These are phyloP conservation scores for Pseudonectria buxi DNA, from an alignment of 2,329 filamentous ascomycete species.

Conservation along the genomic window DNA sequence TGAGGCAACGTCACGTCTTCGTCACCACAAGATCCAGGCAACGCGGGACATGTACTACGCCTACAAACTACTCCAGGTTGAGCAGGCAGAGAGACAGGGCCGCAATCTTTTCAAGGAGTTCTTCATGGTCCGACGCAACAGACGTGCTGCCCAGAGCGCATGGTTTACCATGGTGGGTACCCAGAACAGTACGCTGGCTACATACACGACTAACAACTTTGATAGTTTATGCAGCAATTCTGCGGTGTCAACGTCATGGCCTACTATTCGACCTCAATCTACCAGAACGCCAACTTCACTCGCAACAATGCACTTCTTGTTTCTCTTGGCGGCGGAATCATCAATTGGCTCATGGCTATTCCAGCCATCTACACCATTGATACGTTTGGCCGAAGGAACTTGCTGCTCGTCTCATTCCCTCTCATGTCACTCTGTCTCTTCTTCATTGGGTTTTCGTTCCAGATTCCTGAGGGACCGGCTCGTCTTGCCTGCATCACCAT, in stretches of 20 bases:
- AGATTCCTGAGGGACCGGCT: constrained; percentile 24
- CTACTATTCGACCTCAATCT: constrained; percentile 46
- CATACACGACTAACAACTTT: constrained; percentile 2
- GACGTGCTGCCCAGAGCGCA: constrained; percentile 29
- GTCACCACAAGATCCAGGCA: constrained; percentile 41
- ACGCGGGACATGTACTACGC: constrained; percentile 46
- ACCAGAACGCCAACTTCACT: constrained; percentile 32
- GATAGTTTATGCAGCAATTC: constrained; percentile 29
- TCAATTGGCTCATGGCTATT: constrained; percentile 53
- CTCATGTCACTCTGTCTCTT: constrained; percentile 50
- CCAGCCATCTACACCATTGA: constrained; percentile 54
- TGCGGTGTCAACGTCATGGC: constrained; percentile 48
- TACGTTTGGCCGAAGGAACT: constrained; percentile 48
- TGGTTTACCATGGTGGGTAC: constrained; percentile 30
- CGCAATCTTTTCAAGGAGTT: constrained; percentile 30
- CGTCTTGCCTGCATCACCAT: constrained; percentile 29
- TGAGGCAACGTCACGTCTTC: constrained; percentile 36
- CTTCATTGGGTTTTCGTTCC: constrained; percentile 45
- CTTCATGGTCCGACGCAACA: constrained; percentile 30
- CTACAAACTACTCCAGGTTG: constrained; percentile 30
- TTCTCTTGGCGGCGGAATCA: constrained; percentile 49
- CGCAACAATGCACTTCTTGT: constrained; percentile 41
- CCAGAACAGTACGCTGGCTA: background rate
- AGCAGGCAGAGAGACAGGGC: constrained; percentile 21
- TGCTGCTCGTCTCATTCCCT: constrained; percentile 52